A percentile compares a stretch with the other conserved stretches of the same genome.
These are phyloP conservation scores for Jatropha podagrica DNA, from an alignment of 441 rosid species.

Conservation along the genomic window DNA sequence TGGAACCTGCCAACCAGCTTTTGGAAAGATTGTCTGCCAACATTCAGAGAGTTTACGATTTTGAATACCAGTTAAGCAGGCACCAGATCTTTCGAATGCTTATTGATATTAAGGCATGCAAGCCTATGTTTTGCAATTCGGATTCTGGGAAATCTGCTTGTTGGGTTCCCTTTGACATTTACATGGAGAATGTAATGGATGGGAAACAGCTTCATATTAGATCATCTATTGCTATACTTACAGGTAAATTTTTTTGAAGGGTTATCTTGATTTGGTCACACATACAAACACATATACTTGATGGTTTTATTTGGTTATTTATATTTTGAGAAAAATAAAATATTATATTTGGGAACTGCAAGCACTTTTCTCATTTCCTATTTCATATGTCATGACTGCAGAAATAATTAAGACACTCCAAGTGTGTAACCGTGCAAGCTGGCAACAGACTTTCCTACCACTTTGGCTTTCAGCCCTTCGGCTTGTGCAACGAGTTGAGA, in stretches of 20 bases:
- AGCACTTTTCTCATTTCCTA: slow-evolving; percentile 5
- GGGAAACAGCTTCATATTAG: slow-evolving; percentile 52
- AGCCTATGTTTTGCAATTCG: slow-evolving; percentile 33
- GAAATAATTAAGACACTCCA: slow-evolving; percentile 46
- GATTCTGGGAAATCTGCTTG: slow-evolving; percentile 42
- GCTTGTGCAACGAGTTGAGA: slow-evolving; percentile 69
- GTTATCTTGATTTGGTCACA: slow-evolving; percentile 5
- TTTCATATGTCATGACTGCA: slow-evolving; percentile 33
- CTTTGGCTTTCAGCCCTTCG: slow-evolving; percentile 79
- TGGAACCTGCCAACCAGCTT: slow-evolving; percentile 36
- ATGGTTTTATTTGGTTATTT: background rate
- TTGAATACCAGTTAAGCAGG: slow-evolving; percentile 40
- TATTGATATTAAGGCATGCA: slow-evolving; percentile 34
- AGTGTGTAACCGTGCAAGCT: slow-evolving; percentile 55
- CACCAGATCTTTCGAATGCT: slow-evolving; percentile 38
- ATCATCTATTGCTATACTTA: slow-evolving; percentile 44
- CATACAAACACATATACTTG: background rate
- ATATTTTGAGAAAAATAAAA: slow-evolving; percentile 2
- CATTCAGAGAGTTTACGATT: slow-evolving; percentile 35
- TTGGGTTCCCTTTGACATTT: slow-evolving; percentile 66
- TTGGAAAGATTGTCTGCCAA: slow-evolving; percentile 43
- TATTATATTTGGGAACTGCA: background rate
- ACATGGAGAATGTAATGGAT: slow-evolving; percentile 61
- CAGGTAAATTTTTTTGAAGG: slow-evolving; percentile 37
- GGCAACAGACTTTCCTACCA: slow-evolving; percentile 73